Evolutionary conservation across 257 asterid genomes (phyloP).

Genomic region (Asclepias syriaca): DNA sequence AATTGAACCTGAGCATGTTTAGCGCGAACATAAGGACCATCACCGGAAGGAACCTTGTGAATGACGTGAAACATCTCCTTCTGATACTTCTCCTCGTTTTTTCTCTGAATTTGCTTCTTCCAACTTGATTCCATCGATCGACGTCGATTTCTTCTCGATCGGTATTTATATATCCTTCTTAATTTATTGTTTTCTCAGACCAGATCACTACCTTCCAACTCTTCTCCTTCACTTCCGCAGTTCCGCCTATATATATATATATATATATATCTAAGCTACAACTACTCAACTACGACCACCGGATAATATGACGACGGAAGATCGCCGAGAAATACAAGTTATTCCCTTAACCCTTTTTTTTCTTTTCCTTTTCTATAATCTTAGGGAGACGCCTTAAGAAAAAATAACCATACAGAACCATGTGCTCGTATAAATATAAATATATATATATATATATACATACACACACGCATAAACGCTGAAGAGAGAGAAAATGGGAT

Average conservation of each 20-base stretch:
- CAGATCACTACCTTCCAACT: too few species aligned
- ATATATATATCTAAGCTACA: too few species aligned
- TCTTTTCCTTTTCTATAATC: too few species aligned
- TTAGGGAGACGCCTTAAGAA: too few species aligned
- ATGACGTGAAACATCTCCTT: constrained; percentile 40
- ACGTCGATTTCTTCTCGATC: background rate
- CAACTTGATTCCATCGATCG: background rate
- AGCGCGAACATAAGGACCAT: constrained; percentile 89
- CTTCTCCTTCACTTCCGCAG: background rate
- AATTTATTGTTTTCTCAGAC: background rate
- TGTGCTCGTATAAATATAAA: too few species aligned
- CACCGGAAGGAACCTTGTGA: constrained; percentile 84
- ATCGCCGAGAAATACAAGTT: background rate
- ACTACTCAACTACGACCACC: background rate
- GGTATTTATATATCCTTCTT: background rate
- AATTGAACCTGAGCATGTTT: constrained; percentile 70
- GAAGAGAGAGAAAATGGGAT: too few species aligned
- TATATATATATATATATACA: background rate
- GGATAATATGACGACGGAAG: background rate
- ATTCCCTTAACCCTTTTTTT: background rate
- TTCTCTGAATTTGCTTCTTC: background rate
- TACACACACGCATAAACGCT: too few species aligned
- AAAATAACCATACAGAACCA: too few species aligned
- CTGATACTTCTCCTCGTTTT: constrained; percentile 22
- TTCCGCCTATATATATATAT: too few species aligned